These are phyloP conservation scores for Aspergillus baeticus DNA, from an alignment of 495 filamentous ascomycete species.

Conservation along the genomic window DNA sequence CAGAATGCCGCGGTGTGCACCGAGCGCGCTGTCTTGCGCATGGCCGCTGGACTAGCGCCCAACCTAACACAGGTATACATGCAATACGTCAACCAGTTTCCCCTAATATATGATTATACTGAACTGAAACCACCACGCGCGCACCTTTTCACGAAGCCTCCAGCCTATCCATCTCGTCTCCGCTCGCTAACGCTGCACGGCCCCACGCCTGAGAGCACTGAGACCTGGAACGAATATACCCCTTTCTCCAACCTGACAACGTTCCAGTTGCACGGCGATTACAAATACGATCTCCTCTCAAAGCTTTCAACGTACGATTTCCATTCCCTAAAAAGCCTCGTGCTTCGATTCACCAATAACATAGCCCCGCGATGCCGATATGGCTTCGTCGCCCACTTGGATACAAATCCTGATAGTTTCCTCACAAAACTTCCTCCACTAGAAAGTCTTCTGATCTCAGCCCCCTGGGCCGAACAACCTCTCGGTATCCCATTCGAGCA, in stretches of 20 bases:
- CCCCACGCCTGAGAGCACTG: background rate
- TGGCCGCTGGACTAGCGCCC: constrained; percentile 1
- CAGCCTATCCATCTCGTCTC: background rate
- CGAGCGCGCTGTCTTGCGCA: constrained; percentile 1
- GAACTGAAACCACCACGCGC: background rate
- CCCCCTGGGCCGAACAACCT: background rate
- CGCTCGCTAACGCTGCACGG: background rate
- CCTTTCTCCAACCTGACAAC: constrained; percentile 1
- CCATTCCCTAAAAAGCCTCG: constrained; percentile 1
- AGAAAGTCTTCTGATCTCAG: constrained; percentile 3
- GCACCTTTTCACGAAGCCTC: background rate
- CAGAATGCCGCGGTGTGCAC: background rate
- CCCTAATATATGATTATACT: constrained; percentile 2
- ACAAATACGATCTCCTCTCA: background rate
- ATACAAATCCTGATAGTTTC: background rate
- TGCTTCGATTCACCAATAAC: background rate
- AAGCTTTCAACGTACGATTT: background rate
- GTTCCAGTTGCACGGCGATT: background rate
- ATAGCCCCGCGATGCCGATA: background rate
- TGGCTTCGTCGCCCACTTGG: background rate
- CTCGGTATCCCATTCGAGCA: background rate
- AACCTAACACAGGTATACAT: constrained; percentile 6
- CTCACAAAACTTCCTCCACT: background rate
- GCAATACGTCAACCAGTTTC: background rate
- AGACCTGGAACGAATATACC: background rate